Conservation (phyloP, 805 yeast species). For the Myxozyma neotropica region DNA sequence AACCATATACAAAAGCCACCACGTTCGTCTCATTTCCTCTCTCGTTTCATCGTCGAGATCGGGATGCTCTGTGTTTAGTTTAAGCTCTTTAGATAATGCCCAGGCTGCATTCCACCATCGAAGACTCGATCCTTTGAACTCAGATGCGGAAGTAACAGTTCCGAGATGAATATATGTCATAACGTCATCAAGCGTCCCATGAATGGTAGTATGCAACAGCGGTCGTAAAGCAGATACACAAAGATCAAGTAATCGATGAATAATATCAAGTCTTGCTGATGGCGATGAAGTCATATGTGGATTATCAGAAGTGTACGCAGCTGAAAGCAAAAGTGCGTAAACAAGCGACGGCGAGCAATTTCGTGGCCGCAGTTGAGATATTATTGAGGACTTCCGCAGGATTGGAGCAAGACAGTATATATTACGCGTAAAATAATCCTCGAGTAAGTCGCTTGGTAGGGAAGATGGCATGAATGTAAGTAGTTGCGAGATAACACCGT, state of each 20-base stretch:
- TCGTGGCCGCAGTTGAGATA: slow-evolving; percentile 31
- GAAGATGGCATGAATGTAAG: slow-evolving; percentile 32
- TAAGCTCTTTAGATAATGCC: slow-evolving; percentile 40
- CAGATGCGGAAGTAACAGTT: slow-evolving; percentile 41
- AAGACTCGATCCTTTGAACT: slow-evolving; percentile 40
- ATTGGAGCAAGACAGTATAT: slow-evolving; percentile 39
- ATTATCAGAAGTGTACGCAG: slow-evolving; percentile 41
- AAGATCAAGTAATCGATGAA: slow-evolving; percentile 36
- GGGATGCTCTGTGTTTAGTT: slow-evolving; percentile 38
- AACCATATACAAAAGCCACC: slow-evolving; percentile 48
- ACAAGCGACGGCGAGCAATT: slow-evolving; percentile 36
- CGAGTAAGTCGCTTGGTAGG: slow-evolving; percentile 38
- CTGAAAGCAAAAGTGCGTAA: slow-evolving; percentile 38
- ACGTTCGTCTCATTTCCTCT: slow-evolving; percentile 48
- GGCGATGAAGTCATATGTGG: slow-evolving; percentile 39
- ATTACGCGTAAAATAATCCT: slow-evolving; percentile 37
- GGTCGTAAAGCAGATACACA: slow-evolving; percentile 37
- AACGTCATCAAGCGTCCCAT: slow-evolving; percentile 40
- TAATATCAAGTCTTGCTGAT: slow-evolving; percentile 37
- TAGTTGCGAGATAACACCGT: slow-evolving; percentile 32
- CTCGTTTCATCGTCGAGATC: slow-evolving; percentile 38
- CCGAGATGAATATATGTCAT: slow-evolving; percentile 41
- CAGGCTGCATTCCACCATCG: slow-evolving; percentile 42
- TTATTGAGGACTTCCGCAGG: slow-evolving; percentile 36
- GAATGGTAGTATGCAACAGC: slow-evolving; percentile 32